Conservation (phyloP, 768 basidiomycete species). For the Mycena haematopus region DNA sequence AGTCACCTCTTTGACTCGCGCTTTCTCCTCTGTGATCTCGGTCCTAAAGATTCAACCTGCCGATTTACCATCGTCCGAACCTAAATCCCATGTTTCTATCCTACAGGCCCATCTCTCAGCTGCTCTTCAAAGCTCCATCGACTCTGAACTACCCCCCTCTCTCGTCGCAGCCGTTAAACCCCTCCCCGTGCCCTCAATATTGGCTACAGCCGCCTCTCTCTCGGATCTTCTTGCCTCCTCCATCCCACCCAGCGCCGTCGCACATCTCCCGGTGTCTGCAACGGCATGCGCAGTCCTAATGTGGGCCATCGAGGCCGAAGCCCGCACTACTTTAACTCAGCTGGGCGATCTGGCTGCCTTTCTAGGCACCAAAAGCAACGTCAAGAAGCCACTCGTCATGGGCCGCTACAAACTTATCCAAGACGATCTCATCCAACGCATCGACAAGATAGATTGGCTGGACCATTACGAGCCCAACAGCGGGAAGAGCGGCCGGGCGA, state of each 20-base stretch:
- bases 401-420: constrained; percentile 71
- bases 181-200: constrained; percentile 39
- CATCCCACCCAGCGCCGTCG: constrained; percentile 43
- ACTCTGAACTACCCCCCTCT: constrained; percentile 47
- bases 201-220: constrained; percentile 54
- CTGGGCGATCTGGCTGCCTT: constrained; percentile 62
- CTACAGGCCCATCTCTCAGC: constrained; percentile 61
- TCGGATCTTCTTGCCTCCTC: constrained; percentile 49
- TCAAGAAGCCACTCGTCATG: constrained; percentile 63
- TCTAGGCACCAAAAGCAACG: constrained; percentile 58
- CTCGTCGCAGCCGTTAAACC: constrained; percentile 48
- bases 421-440: constrained; percentile 64
- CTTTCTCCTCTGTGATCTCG: constrained; percentile 58
- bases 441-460: constrained; percentile 77
- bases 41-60: constrained; percentile 51
- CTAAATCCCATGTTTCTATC: constrained; percentile 61
- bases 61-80: constrained; percentile 59
- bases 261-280: constrained; percentile 48
- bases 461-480: constrained; percentile 57
- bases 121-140: constrained; percentile 40
- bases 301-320: constrained; percentile 73
- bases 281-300: constrained; percentile 75
- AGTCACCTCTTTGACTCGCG: constrained; percentile 55
- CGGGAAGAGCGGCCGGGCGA: constrained; percentile 62
- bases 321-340: constrained; percentile 55